Evolutionary conservation across 371 early-diverging fungal genomes (phyloP), one percentile per base, ranked within the genome.

Genomic region (Mortierella sp.): DNA sequence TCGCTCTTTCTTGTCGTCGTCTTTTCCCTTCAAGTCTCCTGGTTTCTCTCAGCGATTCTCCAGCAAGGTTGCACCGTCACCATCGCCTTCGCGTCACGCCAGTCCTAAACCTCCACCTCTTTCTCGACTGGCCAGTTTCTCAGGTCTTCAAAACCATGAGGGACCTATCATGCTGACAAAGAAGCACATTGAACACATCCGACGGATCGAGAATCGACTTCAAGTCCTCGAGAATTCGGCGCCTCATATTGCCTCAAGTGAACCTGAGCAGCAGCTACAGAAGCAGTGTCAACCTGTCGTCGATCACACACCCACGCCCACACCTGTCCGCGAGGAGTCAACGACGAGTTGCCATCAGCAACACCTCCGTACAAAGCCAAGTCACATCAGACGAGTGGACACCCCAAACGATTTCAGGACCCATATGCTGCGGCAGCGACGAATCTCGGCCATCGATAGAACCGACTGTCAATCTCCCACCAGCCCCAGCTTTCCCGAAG

Each of bases 1-100:
- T 14, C 74, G 70, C 2, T 75, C 75, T 1, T 29, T 70, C 43
- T 60, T 79, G 41, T 41, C 68, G 11, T 68, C 24, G 24, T 68
- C 68, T 24, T 7, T 8, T 24, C 24, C 68, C 41, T 41, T 68
- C 68, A 41, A 41, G 18, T 68, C 68, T 24, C 68, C 68, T 6
- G 35, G 2, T 41, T 68, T 68, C 68, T 21, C 38, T 5, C 68
- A 68, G 24, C 68, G 38, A 41, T 68, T 68, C 41, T 68, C 68
- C 1, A 68, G 8, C 10, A 68, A 24, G 41, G 68, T 68, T 6
- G 68, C 68, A 8, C 68, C 68, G 7, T 38, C 63, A 7, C 35
- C 63, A 35, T 29, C 68, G 3, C 24, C 68, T 0, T 24, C 68
- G 41, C 24, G 43, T 24, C 43, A 68, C 21, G 68, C 68, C 11